Base-by-base conservation (phyloP, 495 filamentous ascomycete genomes). In the Aspergillus bridgeri region DNA sequence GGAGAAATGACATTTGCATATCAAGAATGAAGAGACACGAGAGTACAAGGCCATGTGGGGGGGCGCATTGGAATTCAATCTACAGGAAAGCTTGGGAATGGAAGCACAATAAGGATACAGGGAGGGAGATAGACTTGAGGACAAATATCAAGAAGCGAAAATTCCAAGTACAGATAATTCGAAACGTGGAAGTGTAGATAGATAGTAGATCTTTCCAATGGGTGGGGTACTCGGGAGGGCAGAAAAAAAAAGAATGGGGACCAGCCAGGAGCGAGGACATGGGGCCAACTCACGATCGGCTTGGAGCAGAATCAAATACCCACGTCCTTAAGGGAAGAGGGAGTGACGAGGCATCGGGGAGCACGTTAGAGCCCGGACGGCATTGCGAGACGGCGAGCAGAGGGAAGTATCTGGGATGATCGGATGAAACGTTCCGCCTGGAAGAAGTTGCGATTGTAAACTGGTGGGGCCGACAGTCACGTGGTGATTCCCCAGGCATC, bases 231-330 rank as follows among this genome's bases (percentile, higher is more conserved):
- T 0, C 15, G 22, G 48, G 23, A 33, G 47, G 46, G 42, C 21
- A 56, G 45, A 53, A 58, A 63, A 38, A 43, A 54, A 59, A 54
- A 25, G 20, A 55, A 7, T n/a, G 22, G 52, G 44, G 56, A 48
- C 54, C 47, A 50, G n/a, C 43, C 20, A 43, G 23, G 24, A 58
- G 43, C 43, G 47, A 55, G 43, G 29, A 59, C 19, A 61, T 46
- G 49, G 60, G 61, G 55, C 51, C 45, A 58, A 75, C 74, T 77
- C 65, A 77, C 74, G 72, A 73, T 75, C 67, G 71, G 71, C 72
- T 64, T 63, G 66, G 59, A 51, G 67, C 55, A 45, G 58, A 63
- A 44, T 61, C 61, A 66, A 65, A 65, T 20, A 20, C 44, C 63
- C 56, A 60, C 52, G 61, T 20, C 45, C 38, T 29, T 38, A 42